Evolutionary conservation across 176 grass and related monocot genomes (phyloP), one percentile per base, ranked within the genome.

Genomic region (Triticum aestivum): DNA sequence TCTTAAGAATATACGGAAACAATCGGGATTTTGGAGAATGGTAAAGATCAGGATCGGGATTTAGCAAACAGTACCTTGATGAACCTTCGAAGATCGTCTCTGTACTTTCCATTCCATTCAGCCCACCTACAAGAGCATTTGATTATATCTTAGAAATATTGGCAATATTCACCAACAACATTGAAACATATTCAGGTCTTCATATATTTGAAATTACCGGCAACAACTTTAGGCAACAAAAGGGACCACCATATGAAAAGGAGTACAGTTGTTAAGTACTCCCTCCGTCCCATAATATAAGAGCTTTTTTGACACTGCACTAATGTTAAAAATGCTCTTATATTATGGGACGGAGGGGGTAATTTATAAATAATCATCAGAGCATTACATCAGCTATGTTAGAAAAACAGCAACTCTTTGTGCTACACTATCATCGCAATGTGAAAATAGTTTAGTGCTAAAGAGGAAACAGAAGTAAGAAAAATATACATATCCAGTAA

Each of bases 61-160:
- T 18, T 54, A 54, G 20, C 4, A 33, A 63, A 29, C 38, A 76
- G 51, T 85, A 99, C 97, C 97, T 94, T 99, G 67, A 99, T 94
- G 75, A 93, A 94, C 89, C 88, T 96, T 83, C 97, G 89, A 75
- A 99, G 82, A 80, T 93, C 97, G 75, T 99, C 97, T 82, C 97
- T 93, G 71, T 99, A 99, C 79, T 89, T 83, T 34, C 97, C 97
- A 20, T 99, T 99, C 97, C 97, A 99, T 91, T 99, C 97, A 85
- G 97, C 97, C 97, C 97, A 99, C 78, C 97, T 99, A 82, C 29
- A 90, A 79, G 27, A 90, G 20, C 38, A 64, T 73, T 29, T 14
- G 34, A 80, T 77, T 56, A 39, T 65, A 65, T 72, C 56, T 65
- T 65, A 81, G 11, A 58, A 92, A 73, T 82, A 77, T 77, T 20